These are phyloP conservation scores for Cucurbita argyrosperma DNA, from an alignment of 306 rosid genomes.

Conservation along the genomic window DNA sequence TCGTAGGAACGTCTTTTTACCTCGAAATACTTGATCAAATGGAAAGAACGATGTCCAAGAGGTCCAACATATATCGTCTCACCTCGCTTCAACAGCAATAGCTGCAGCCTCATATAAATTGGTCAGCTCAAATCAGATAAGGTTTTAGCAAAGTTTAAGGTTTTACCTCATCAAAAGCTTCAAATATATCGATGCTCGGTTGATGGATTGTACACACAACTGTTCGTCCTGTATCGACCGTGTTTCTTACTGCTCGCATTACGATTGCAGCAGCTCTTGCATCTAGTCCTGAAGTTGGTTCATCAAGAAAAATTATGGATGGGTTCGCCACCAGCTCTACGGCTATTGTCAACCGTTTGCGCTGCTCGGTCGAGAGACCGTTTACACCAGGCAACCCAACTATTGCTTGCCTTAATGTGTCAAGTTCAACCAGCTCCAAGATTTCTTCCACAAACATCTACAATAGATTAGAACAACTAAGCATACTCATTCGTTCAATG, in stretches of 20 bases:
- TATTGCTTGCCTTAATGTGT: constrained; percentile 29
- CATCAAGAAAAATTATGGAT: constrained; percentile 40
- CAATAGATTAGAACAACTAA: background rate
- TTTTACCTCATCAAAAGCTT: constrained; percentile 44
- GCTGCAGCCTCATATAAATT: constrained; percentile 15
- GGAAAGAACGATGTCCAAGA: constrained; percentile 24
- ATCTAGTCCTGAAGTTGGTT: constrained; percentile 48
- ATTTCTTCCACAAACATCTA: constrained; percentile 40
- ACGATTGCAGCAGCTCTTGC: constrained; percentile 52
- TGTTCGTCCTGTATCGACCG: constrained; percentile 39
- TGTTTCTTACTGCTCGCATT: constrained; percentile 44
- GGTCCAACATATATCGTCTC: constrained; percentile 33
- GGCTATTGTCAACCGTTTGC: constrained; percentile 41
- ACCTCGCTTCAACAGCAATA: constrained; percentile 31
- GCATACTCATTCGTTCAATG: background rate
- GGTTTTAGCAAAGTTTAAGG: background rate
- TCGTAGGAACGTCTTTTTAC: background rate
- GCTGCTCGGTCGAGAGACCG: constrained; percentile 42
- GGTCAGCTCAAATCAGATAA: background rate
- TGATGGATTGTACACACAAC: constrained; percentile 50
- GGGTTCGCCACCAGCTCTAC: constrained; percentile 45
- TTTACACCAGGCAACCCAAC: constrained; percentile 43
- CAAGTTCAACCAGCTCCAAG: constrained; percentile 43
- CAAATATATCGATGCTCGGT: constrained; percentile 46
- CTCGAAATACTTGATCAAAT: constrained; percentile 29